Evolutionary conservation across 768 basidiomycete genomes (phyloP).

Genomic region (Chalciporus chontae): DNA sequence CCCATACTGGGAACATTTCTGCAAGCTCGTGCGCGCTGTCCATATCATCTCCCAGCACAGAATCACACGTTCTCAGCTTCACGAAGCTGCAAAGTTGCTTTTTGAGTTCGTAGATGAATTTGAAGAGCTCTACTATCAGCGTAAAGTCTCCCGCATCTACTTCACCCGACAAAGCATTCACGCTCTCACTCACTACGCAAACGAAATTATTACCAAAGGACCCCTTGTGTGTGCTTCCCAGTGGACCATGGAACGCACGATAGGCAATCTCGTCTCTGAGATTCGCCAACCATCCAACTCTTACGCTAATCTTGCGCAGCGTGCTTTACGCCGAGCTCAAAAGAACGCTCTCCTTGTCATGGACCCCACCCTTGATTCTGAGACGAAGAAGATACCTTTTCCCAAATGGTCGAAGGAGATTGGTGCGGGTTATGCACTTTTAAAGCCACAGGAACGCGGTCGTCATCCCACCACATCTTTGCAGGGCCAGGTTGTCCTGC

Average conservation of each 20-base stretch:
- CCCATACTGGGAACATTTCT: conserved; percentile 13
- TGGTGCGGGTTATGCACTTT: too few relatives aligned
- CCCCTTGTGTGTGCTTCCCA: conserved; percentile 22
- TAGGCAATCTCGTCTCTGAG: conserved; percentile 25
- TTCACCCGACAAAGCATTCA: conserved; percentile 28
- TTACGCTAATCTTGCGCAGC: conserved; percentile 26
- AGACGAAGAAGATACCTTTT: too few relatives aligned
- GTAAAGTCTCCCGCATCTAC: conserved; percentile 21
- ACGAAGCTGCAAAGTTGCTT: conserved; percentile 6
- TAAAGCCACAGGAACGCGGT: too few relatives aligned
- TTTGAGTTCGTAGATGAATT: conserved; percentile 28
- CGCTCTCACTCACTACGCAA: conserved; percentile 17
- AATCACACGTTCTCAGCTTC: conserved; percentile 13
- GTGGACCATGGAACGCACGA: conserved; percentile 27
- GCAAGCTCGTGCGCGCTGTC: conserved; percentile 2
- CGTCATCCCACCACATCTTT: too few relatives aligned
- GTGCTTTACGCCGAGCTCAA: conserved; percentile 22
- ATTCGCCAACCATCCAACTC: conserved; percentile 24
- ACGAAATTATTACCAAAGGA: conserved; percentile 20
- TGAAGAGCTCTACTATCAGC: conserved; percentile 28
- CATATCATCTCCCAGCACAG: conserved; percentile 16
- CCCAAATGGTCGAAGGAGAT: too few relatives aligned
- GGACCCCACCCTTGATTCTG: too few relatives aligned
- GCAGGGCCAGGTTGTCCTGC: too few relatives aligned
- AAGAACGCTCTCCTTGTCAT: conserved; percentile 7